These are phyloP conservation scores for Phytophthora chlamydospora DNA, from an alignment of 352 stramenopile species.

Conservation along the genomic window DNA sequence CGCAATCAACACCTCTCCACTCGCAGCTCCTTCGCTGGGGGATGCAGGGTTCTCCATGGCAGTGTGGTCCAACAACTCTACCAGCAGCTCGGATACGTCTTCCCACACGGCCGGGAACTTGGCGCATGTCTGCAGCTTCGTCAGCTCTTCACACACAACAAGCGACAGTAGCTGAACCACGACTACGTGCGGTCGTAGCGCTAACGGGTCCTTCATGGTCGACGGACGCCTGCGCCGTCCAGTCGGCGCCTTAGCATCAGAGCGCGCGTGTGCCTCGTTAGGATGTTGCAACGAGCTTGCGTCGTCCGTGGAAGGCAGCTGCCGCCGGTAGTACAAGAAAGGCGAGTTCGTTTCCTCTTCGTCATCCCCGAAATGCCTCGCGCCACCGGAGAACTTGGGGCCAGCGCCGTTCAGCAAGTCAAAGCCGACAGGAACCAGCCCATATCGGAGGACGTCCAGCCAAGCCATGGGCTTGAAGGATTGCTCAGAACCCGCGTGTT, in stretches of 20 bases:
- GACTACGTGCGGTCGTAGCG: slow-evolving; percentile 60
- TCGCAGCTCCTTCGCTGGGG: slow-evolving; percentile 27
- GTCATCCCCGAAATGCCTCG: slow-evolving; percentile 36
- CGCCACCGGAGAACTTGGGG: slow-evolving; percentile 5
- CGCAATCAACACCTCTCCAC: slow-evolving; percentile 46
- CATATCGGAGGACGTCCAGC: slow-evolving; percentile 65
- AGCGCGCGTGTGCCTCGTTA: not conserved
- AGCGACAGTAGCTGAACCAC: slow-evolving; percentile 67
- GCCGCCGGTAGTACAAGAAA: slow-evolving; percentile 63
- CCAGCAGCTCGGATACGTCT: slow-evolving; percentile 56
- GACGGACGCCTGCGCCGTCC: slow-evolving; percentile 50
- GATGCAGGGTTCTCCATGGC: slow-evolving; percentile 34
- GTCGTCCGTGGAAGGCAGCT: slow-evolving; percentile 37
- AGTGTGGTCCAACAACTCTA: slow-evolving; percentile 62
- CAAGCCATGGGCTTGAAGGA: slow-evolving; percentile 53
- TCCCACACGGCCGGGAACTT: slow-evolving; percentile 62
- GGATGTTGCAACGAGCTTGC: slow-evolving; percentile 11
- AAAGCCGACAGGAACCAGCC: slow-evolving; percentile 61
- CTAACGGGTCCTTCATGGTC: slow-evolving; percentile 65
- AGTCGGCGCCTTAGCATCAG: slow-evolving; percentile 12
- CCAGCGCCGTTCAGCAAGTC: slow-evolving; percentile 48
- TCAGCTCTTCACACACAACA: slow-evolving; percentile 67
- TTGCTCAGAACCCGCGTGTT: slow-evolving; percentile 34
- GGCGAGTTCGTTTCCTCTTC: slow-evolving; percentile 46
- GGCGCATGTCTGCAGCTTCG: slow-evolving; percentile 43